phyloP scores from a whole-genome alignment of 352 stramenopile genomes.

The Globisporangium uncinulatum region DNA sequence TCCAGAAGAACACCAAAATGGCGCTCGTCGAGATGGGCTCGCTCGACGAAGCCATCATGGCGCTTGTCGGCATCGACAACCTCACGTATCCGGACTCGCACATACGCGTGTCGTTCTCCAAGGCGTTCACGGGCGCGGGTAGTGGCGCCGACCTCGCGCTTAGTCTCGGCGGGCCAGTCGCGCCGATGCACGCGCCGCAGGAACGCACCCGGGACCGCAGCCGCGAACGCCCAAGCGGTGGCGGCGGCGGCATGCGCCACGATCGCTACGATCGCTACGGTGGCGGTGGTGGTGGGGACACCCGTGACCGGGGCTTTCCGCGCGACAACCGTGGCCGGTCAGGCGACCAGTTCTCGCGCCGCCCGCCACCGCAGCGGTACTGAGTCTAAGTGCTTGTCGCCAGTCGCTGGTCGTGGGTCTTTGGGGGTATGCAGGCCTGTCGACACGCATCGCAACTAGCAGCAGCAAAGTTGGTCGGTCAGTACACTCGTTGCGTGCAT shows the following conservation, averaged over 20 bases:
- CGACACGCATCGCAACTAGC: background rate
- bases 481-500: constrained; percentile 1
- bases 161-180: constrained; percentile 16
- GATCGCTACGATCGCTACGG: background rate
- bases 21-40: constrained; percentile 70
- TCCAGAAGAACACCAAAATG: constrained; percentile 77
- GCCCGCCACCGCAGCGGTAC: constrained; percentile 17
- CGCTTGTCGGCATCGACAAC: constrained; percentile 66
- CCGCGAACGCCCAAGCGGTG: constrained; percentile 22
- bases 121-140: constrained; percentile 22
- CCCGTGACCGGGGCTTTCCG: constrained; percentile 15
- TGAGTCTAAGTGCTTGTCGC: constrained; percentile 1
- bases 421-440: no score
- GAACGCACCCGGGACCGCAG: constrained; percentile 46
- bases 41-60: constrained; percentile 71
- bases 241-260: constrained; percentile 3
- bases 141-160: constrained; percentile 7
- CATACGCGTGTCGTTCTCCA: constrained; percentile 81
- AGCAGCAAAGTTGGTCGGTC: background rate
- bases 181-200: constrained; percentile 20
- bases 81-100: constrained; percentile 61
- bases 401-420: background rate
- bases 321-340: background rate
- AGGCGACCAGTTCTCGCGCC: constrained; percentile 14
- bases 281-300: constrained; percentile 6